Evolutionary conservation across 345 rosid species (phyloP), one percentile per base, ranked within the genome.

Genomic region (Raphanus sativus): DNA sequence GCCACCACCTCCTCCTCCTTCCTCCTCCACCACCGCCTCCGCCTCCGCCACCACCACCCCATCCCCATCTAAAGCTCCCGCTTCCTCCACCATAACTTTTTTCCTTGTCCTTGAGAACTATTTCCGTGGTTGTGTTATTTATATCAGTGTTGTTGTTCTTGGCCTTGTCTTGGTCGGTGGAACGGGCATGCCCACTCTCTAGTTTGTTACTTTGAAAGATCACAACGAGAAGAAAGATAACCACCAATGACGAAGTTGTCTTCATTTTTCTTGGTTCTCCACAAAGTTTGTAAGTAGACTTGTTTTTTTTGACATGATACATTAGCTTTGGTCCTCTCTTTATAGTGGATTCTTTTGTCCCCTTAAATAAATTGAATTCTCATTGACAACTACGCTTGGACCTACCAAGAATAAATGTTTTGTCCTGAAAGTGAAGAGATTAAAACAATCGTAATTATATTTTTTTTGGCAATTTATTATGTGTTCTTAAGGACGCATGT

Each of bases 51-150:
- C 81, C 88, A 9, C 86, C 82, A 59, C 80, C 80, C 80, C 83
- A 75, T 58, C 80, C 83, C 76, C 86, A 79, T 67, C 74, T 73
- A 55, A 50, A 79, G 5, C 86, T 75, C 1, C 90, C 85, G 0
- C 84, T 75, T 7, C 87, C 85, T 13, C 82, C 84, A 32, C 42
- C 54, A 24, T 75, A 25, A 52, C 79, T 63, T 40, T 38, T 71
- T 71, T 71, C 71, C 15, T 30, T 81, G 68, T 81, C 82, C 62
- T 62, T 68, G 67, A 69, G 2, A 32, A 38, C 67, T 62, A 79
- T 58, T 79, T 74, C 67, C 4, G 74, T 69, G 15, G 75, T 55
- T 67, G 75, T 69, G 26, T 26, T 69, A 55, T 24, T 61, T 45
- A 5, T 50, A 33, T 45, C 61, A 45, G 29, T 21, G 9, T 24